Conservation (phyloP, 2,329 filamentous ascomycete genomes). For the Colletotrichum cordylinicola region DNA sequence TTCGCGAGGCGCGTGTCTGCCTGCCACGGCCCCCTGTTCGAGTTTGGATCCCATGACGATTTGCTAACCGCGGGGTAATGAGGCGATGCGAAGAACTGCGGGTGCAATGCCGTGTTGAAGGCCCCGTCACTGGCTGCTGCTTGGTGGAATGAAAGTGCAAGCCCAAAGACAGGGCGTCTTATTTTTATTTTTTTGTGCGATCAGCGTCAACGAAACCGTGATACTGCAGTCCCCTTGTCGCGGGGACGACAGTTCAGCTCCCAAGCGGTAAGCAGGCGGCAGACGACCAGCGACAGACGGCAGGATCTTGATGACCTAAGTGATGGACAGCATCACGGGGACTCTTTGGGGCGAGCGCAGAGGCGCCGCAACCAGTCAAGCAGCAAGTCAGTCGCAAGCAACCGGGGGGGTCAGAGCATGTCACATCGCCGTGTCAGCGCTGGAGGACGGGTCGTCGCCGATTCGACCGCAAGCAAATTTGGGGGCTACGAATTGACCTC, state of each 20-base stretch:
- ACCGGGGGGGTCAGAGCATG: constrained; percentile 19
- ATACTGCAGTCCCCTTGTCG: not conserved
- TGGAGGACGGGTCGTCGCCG: constrained; percentile 18
- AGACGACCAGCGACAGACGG: not conserved
- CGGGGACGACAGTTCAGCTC: not conserved
- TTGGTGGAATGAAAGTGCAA: not conserved
- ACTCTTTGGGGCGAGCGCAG: constrained; percentile 24
- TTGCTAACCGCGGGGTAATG: constrained; percentile 4
- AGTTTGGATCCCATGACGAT: constrained; percentile 9
- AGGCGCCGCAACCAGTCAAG: constrained; percentile 20
- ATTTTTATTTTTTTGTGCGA: not conserved
- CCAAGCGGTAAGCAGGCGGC: not conserved
- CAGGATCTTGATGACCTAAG: constrained; percentile 7
- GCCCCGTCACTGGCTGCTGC: not conserved
- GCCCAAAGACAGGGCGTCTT: not conserved
- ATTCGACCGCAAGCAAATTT: constrained; percentile 20
- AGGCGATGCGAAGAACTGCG: constrained; percentile 1
- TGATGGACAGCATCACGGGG: constrained; percentile 33
- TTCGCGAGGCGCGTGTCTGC: constrained; percentile 1
- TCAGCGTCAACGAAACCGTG: not conserved
- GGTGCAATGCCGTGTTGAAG: constrained; percentile 1
- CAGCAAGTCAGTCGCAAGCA: not conserved
- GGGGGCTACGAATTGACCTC: constrained; percentile 16
- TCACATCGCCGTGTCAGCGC: constrained; percentile 26
- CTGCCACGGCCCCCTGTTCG: not conserved